Conservation (phyloP, 352 stramenopile species). For the Phytopythium boreale region DNA sequence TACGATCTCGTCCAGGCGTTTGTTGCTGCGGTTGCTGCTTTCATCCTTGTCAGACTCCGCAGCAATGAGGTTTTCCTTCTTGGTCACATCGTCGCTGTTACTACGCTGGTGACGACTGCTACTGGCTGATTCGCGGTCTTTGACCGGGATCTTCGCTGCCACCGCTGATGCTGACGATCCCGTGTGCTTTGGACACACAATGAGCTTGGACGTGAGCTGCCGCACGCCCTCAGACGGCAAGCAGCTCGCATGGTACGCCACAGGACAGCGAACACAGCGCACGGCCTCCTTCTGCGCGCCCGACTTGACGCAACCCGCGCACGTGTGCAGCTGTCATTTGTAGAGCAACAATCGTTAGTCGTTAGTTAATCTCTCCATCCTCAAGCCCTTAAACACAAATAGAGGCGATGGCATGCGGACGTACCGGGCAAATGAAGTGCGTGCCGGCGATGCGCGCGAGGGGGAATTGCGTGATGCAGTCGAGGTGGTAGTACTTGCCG, state of each 20-base stretch:
- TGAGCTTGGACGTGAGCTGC: conserved; percentile 66
- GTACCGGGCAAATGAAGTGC: conserved; percentile 79
- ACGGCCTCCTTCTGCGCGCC: conserved; percentile 78
- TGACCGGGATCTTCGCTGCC: background rate
- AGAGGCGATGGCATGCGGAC: too few species aligned
- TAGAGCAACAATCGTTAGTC: background rate
- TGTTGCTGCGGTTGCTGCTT: conserved; percentile 16
- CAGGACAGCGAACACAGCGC: conserved; percentile 72
- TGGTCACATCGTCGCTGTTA: background rate
- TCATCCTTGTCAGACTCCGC: background rate
- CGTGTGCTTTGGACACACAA: conserved; percentile 67
- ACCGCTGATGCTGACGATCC: background rate
- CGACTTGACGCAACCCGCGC: conserved; percentile 68
- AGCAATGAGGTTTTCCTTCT: background rate
- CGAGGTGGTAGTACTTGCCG: conserved; percentile 82
- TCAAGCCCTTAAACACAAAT: background rate
- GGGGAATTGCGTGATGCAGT: conserved; percentile 78
- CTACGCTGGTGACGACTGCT: background rate
- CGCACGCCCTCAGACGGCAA: conserved; percentile 48
- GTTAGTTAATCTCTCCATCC: background rate
- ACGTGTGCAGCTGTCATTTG: conserved; percentile 59
- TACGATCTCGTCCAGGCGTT: conserved; percentile 9
- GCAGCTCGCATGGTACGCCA: conserved; percentile 80
- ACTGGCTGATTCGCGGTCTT: background rate
- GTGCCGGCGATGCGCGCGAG: conserved; percentile 66